Percentiles rank a stretch among this genome's conserved stretches.
Evolutionary conservation across 805 yeast genomes (phyloP).

Genomic region (Clavispora santaluciae): DNA sequence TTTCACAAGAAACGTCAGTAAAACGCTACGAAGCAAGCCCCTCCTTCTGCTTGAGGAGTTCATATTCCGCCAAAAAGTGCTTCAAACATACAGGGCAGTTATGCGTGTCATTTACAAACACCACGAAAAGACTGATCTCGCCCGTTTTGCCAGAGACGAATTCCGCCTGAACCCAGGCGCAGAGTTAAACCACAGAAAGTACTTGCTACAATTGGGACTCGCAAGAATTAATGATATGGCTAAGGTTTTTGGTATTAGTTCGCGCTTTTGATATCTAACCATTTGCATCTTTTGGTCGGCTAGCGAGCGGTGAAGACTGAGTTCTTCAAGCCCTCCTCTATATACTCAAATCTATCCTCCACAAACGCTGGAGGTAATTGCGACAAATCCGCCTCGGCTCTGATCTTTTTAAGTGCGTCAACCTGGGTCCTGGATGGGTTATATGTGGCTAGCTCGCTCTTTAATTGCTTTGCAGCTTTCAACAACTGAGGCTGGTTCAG

Average conservation of each 20-base stretch:
- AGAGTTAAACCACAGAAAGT: slow-evolving; percentile 33
- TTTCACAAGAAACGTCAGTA: background rate
- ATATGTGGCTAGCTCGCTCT: slow-evolving; percentile 8
- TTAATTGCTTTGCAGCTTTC: slow-evolving; percentile 6
- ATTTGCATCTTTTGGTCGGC: too few species aligned
- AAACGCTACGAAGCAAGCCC: background rate
- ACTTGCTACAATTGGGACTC: slow-evolving; percentile 33
- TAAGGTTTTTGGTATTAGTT: slow-evolving; percentile 17
- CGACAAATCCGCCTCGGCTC: background rate
- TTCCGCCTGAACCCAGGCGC: slow-evolving; percentile 26
- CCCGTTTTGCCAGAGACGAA: slow-evolving; percentile 29
- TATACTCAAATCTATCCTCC: slow-evolving; percentile 4
- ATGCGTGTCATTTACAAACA: slow-evolving; percentile 30
- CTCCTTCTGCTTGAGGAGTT: slow-evolving; percentile 35
- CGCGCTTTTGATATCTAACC: slow-evolving; percentile 5
- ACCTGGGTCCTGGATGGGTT: slow-evolving; percentile 8
- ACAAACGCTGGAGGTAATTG: slow-evolving; percentile 2
- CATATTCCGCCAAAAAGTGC: slow-evolving; percentile 31
- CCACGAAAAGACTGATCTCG: slow-evolving; percentile 33
- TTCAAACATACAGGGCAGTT: slow-evolving; percentile 29
- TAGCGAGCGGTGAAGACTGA: slow-evolving; percentile 9
- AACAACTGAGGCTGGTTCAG: slow-evolving; percentile 7
- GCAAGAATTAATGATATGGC: slow-evolving; percentile 22
- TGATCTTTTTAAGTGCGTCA: slow-evolving; percentile 7
- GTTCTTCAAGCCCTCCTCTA: slow-evolving; percentile 11